These are phyloP conservation scores for Leishmania lainsoni DNA, from an alignment of 208 protist species.

Conservation along the genomic window DNA sequence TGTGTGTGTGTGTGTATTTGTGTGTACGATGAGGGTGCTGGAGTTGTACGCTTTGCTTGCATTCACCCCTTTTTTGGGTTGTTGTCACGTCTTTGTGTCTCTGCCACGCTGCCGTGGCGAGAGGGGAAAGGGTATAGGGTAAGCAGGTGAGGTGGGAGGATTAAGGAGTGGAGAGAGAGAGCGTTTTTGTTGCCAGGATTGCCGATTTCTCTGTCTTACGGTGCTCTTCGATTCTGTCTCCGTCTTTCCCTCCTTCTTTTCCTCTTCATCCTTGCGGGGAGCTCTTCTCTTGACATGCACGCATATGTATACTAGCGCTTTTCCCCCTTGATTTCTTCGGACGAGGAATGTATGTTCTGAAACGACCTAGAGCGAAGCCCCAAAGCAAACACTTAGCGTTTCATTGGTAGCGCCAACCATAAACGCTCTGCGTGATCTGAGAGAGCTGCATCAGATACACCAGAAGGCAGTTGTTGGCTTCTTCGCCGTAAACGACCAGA, in stretches of 20 bases:
- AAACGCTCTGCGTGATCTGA: not conserved
- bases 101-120: not conserved
- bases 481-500: too few species aligned
- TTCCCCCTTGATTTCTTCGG: not conserved
- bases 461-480: not conserved
- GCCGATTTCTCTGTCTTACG: not conserved
- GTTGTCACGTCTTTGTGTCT: not conserved
- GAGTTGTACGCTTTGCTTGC: not conserved
- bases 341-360: not conserved
- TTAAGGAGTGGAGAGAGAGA: not conserved
- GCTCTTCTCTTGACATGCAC: not conserved
- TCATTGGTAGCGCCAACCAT: not conserved
- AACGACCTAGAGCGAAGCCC: not conserved
- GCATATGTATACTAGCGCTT: slow-evolving; percentile 13
- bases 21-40: not conserved
- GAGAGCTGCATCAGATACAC: not conserved
- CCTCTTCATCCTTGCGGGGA: not conserved
- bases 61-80: not conserved
- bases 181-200: not conserved
- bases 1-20: not conserved
- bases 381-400: not conserved
- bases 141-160: not conserved
- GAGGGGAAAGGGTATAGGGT: not conserved
- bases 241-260: not conserved
- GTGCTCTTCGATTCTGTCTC: not conserved